Percentiles rank a stretch among this genome's conserved stretches.
Evolutionary conservation across 768 basidiomycete species (phyloP).

Genomic region (Boletus speciosus): DNA sequence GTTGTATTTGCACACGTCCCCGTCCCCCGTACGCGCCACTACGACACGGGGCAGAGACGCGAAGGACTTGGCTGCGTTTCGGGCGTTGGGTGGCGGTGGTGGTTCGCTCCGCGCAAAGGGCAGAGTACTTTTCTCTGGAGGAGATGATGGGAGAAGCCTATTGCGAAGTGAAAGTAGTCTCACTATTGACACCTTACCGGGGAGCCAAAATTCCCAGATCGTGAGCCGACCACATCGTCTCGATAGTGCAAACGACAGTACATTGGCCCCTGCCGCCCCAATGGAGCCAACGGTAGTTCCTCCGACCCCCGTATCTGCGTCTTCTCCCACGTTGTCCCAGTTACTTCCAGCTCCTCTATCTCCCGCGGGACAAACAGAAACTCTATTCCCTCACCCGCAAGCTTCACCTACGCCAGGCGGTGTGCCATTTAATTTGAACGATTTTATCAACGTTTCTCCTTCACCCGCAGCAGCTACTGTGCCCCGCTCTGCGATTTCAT

Average conservation of each 20-base stretch:
- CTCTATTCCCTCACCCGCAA: slow-evolving; percentile 25
- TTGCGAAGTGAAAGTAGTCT: slow-evolving; percentile 30
- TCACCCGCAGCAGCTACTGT: slow-evolving; percentile 45
- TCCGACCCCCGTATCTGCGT: slow-evolving; percentile 30
- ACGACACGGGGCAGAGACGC: slow-evolving; percentile 44
- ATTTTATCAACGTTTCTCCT: slow-evolving; percentile 72
- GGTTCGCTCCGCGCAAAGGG: slow-evolving; percentile 54
- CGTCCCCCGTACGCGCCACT: slow-evolving; percentile 67
- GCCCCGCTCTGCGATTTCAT: slow-evolving; percentile 30
- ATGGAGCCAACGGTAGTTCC: slow-evolving; percentile 34
- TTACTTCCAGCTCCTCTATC: slow-evolving; percentile 25
- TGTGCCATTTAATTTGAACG: slow-evolving; percentile 59
- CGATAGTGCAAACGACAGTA: slow-evolving; percentile 14
- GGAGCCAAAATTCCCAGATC: slow-evolving; percentile 26
- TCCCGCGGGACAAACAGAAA: slow-evolving; percentile 22
- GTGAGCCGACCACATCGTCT: slow-evolving; percentile 14
- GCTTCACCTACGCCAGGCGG: slow-evolving; percentile 36
- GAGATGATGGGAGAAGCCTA: slow-evolving; percentile 24
- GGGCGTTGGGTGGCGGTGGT: slow-evolving; percentile 47
- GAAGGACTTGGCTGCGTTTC: slow-evolving; percentile 54
- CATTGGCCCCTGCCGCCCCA: slow-evolving; percentile 24
- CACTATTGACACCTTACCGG: slow-evolving; percentile 21
- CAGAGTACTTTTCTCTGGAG: slow-evolving; percentile 65
- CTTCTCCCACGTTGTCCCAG: slow-evolving; percentile 22
- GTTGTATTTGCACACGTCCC: slow-evolving; percentile 81